phyloP scores from a whole-genome alignment of 257 asterid species.

The Paulownia fortunei region DNA sequence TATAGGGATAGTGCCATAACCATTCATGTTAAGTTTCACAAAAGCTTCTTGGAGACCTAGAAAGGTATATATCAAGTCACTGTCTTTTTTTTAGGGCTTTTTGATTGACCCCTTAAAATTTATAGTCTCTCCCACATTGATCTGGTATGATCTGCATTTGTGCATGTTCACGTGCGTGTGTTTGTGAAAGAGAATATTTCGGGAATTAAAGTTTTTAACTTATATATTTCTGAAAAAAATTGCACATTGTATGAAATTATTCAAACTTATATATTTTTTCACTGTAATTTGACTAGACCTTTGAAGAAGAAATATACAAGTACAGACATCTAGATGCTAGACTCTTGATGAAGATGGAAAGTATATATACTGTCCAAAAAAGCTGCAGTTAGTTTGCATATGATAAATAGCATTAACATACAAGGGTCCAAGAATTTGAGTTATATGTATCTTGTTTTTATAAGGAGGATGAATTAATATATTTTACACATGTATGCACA shows the following conservation, averaged over 20 bases:
- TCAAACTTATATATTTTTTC: background rate
- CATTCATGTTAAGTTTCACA: too few relatives aligned
- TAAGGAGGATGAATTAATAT: too few relatives aligned
- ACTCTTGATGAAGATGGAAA: background rate
- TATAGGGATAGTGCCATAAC: conserved; percentile 16
- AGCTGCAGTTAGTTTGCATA: too few relatives aligned
- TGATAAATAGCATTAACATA: too few relatives aligned
- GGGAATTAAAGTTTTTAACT: background rate
- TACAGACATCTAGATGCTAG: background rate
- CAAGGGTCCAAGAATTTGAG: background rate
- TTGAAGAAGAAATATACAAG: conserved; percentile 1
- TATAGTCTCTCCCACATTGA: background rate
- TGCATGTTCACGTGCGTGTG: conserved; percentile 38
- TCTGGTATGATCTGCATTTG: background rate
- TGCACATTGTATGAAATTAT: background rate
- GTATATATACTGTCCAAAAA: too few relatives aligned
- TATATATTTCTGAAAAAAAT: too few relatives aligned
- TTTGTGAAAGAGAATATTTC: conserved; percentile 2
- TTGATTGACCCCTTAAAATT: background rate
- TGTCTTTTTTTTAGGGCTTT: background rate
- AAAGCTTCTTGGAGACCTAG: background rate
- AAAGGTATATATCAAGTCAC: conserved; percentile 13
- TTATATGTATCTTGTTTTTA: too few relatives aligned
- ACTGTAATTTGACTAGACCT: background rate
- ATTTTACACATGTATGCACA: too few relatives aligned